Base-by-base conservation (phyloP, 306 rosid genomes). In the Oxytropis ochrocephala region DNA sequence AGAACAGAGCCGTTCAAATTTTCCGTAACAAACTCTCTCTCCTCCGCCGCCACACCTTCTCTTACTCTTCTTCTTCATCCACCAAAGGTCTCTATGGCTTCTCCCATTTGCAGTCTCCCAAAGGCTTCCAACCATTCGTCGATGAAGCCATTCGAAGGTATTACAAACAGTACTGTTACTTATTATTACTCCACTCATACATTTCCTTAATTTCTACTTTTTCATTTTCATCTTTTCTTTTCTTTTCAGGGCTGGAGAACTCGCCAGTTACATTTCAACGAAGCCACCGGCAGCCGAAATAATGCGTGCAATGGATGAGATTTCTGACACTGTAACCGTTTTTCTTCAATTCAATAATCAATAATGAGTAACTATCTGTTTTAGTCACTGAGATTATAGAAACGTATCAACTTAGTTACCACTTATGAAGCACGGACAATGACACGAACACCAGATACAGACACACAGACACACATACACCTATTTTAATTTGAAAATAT, bases 141-240 rank as follows among this genome's bases (percentile, higher is more conserved):
- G 94, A 88, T 35, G 94, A 93, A 52, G 96, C 97, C 53, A 85
- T 93, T 50, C 84, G 88, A 74, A 86, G 96, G 98, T 70, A 42
- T 38, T 38, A 36, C 7, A 21, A 21, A 33, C 5, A 33, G 5
- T 33, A 35, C 8, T 35, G 5, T 35, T 35, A 35, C 8, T 35
- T 7, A 75, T 35, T 7, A 75, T 19, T 73, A 61, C 39, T 17
- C 62, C 42, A 43, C 50, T 47, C 8, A 73, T 87, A 33, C 96
- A 96, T 61, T 91, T 90, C 83, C n/a, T 54, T 89, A 8, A 75
- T 87, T 11, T 41, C 77, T 0, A 0, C 24, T 7, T 14, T 47
- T 27, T 9, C 38, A 5, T 14, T 47, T 27, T 9, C 38, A 5
- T 53, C 1, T n/a, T 12, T 5, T 18, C 27, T 29, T 0, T 21